phyloP scores from a whole-genome alignment of 306 rosid species.

The Inga oerstediana region DNA sequence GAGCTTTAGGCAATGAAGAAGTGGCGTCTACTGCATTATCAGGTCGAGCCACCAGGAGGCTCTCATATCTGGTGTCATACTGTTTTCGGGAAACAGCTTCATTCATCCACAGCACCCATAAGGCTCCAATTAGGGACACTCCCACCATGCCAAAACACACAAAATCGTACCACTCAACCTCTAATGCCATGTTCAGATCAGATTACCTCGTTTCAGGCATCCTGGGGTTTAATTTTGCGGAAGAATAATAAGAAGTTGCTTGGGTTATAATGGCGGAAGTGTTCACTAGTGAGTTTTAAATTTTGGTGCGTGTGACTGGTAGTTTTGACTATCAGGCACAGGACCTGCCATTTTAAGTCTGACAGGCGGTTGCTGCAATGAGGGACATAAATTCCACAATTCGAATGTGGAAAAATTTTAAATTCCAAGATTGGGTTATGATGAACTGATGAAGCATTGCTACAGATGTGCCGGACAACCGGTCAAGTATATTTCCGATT shows the following conservation, averaged over 20 bases:
- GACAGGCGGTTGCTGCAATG: background rate
- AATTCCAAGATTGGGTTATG: background rate
- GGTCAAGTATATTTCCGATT: background rate
- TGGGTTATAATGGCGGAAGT: background rate
- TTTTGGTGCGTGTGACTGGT: background rate
- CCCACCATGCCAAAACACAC: conserved; percentile 68
- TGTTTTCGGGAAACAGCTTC: conserved; percentile 43
- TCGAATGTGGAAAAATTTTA: background rate
- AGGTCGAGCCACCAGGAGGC: conserved; percentile 47
- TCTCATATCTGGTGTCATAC: conserved; percentile 44
- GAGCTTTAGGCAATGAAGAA: conserved; percentile 48
- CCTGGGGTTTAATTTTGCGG: background rate
- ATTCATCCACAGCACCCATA: conserved; percentile 56
- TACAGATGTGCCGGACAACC: background rate
- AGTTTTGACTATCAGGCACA: background rate
- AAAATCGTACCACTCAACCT: conserved; percentile 70
- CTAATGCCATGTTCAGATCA: conserved; percentile 46
- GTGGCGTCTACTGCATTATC: conserved; percentile 38
- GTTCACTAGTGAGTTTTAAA: background rate
- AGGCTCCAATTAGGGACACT: conserved; percentile 40
- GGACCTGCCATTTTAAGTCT: background rate
- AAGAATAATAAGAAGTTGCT: background rate
- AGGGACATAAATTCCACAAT: background rate
- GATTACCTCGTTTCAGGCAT: background rate
- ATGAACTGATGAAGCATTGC: background rate